Evolutionary conservation across 345 rosid genomes (phyloP).

Genomic region (Diplotaxis tenuifolia): DNA sequence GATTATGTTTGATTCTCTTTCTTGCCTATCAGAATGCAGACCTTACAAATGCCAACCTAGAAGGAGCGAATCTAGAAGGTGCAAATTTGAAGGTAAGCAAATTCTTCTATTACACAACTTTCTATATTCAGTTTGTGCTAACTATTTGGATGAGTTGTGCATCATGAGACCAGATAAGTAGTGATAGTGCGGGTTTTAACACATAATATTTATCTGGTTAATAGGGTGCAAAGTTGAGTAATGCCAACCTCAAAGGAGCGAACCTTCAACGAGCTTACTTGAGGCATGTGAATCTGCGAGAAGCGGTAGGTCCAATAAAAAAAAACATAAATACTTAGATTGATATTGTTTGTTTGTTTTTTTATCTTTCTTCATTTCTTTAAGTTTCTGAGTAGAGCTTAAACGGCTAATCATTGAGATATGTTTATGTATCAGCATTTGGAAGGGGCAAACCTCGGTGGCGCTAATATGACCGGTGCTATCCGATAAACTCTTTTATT

Average conservation of each 20-base stretch:
- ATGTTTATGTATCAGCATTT: slow-evolving; percentile 50
- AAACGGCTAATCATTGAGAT: neutral
- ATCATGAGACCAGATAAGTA: neutral
- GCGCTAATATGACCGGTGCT: slow-evolving; percentile 80
- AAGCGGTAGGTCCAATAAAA: slow-evolving; percentile 53
- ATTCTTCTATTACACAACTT: neutral
- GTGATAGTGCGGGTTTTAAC: neutral
- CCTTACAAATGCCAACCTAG: slow-evolving; percentile 90
- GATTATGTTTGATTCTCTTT: slow-evolving; percentile 10
- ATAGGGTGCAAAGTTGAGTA: slow-evolving; percentile 85
- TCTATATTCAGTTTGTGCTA: neutral
- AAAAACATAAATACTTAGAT: neutral
- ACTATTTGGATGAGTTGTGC: neutral
- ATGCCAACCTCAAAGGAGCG: slow-evolving; percentile 85
- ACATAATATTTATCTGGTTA: slow-evolving; percentile 1
- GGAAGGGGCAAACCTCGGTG: slow-evolving; percentile 89
- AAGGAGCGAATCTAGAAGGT: slow-evolving; percentile 94
- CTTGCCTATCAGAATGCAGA: slow-evolving; percentile 64
- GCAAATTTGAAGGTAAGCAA: slow-evolving; percentile 84
- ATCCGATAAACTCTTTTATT: slow-evolving; percentile 44
- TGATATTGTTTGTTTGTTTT: neutral
- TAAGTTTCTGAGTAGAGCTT: neutral
- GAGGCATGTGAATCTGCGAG: slow-evolving; percentile 79
- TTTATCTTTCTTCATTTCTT: neutral
- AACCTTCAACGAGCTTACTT: slow-evolving; percentile 92